A percentile compares a stretch with the other conserved stretches of the same genome.
Conservation (phyloP, 208 protist genomes). For the Acanthamoeba castellanii region DNA sequence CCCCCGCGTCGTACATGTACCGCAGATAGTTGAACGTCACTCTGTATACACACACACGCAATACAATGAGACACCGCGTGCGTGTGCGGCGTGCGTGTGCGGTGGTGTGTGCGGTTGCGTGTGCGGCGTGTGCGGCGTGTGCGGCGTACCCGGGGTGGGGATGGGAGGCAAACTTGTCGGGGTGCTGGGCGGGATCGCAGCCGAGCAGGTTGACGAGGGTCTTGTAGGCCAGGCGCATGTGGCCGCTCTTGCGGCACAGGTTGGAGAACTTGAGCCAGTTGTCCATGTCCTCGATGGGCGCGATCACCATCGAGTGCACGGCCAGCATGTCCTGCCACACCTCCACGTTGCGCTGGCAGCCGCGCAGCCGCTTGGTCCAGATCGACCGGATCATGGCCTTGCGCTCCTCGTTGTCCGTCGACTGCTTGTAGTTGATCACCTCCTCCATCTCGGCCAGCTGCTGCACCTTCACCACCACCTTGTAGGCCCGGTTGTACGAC, state of each 20-base stretch:
- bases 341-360: constrained; percentile 94
- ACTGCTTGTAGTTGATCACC: constrained; percentile 73
- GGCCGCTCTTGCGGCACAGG: constrained; percentile 67
- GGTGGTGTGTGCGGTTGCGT: too few relatives aligned
- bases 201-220: constrained; percentile 61
- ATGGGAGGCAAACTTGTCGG: constrained; percentile 1
- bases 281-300: constrained; percentile 68
- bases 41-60: too few relatives aligned
- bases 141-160: not conserved
- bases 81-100: too few relatives aligned
- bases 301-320: constrained; percentile 54
- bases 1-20: constrained; percentile 52
- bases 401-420: not conserved
- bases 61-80: too few relatives aligned
- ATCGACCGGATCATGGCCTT: constrained; percentile 86
- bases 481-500: constrained; percentile 98
- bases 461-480: constrained; percentile 97
- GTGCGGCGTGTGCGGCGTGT: too few relatives aligned
- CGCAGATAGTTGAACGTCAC: constrained; percentile 43
- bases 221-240: constrained; percentile 69
- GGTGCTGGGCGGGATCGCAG: constrained; percentile 30
- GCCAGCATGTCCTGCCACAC: constrained; percentile 92
- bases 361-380: constrained; percentile 94
- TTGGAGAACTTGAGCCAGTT: constrained; percentile 69
- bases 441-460: constrained; percentile 98